Conservation (phyloP, 73 alveolate species). For the Paramecium pentaurelia region DNA sequence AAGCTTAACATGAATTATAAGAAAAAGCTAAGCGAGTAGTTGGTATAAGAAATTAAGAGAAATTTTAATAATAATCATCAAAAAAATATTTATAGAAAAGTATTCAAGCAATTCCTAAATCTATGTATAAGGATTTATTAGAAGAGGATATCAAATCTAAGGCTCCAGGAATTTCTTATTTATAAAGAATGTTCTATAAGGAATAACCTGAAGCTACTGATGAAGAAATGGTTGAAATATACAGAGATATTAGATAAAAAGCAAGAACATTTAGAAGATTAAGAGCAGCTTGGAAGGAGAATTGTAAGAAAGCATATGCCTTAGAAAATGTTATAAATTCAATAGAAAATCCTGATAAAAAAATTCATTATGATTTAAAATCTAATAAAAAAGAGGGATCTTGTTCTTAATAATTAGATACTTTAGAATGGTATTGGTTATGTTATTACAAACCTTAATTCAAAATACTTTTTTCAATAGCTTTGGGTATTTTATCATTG, state of each 20-base stretch:
- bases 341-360: background rate
- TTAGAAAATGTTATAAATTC: background rate
- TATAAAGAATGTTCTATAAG: background rate
- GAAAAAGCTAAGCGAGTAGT: background rate
- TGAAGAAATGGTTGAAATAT: background rate
- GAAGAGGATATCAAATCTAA: background rate
- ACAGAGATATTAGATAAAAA: background rate
- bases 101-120: background rate
- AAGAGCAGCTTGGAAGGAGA: constrained; percentile 27
- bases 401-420: background rate
- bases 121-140: background rate
- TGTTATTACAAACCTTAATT: background rate
- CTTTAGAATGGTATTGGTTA: constrained; percentile 56
- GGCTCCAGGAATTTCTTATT: background rate
- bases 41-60: background rate
- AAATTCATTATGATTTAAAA: background rate
- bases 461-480: constrained; percentile 17
- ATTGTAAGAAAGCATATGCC: background rate
- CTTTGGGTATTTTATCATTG: constrained; percentile 8
- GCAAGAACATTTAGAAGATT: background rate
- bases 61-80: background rate
- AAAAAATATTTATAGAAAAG: background rate
- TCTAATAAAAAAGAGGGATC: background rate
- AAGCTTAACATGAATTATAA: background rate
- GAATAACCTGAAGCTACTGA: background rate